Evolutionary conservation across 176 grass and related monocot genomes (phyloP).

Genomic region (Saccharum spontaneum): DNA sequence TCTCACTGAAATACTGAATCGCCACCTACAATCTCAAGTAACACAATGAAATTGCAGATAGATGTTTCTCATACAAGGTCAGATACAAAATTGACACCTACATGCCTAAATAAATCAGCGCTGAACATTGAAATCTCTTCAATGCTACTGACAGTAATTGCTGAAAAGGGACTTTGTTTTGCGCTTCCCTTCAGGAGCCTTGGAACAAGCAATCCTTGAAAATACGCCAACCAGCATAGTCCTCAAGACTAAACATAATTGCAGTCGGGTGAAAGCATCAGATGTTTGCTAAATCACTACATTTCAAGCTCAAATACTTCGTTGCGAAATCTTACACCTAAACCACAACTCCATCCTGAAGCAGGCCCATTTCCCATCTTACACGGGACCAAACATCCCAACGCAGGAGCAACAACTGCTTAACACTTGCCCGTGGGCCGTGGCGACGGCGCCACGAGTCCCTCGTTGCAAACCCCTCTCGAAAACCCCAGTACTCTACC

Average conservation of each 20-base stretch:
- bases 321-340: background rate
- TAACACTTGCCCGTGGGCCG: background rate
- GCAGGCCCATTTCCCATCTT: background rate
- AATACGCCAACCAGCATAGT: background rate
- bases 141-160: background rate
- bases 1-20: background rate
- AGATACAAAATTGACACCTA: background rate
- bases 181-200: no score
- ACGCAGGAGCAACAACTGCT: background rate
- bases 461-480: background rate
- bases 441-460: background rate
- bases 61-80: background rate
- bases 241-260: no score
- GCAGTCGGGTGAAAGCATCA: background rate
- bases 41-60: background rate
- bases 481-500: background rate
- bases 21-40: background rate
- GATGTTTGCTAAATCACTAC: background rate
- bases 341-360: background rate
- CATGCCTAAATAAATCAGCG: background rate
- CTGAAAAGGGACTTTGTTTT: background rate
- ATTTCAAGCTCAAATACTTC: no score
- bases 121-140: background rate
- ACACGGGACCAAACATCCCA: background rate
- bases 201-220: background rate